Percentiles rank a stretch among this genome's conserved stretches.
Conservation (phyloP, 78 protist species). For the Protostelium mycophagum region DNA sequence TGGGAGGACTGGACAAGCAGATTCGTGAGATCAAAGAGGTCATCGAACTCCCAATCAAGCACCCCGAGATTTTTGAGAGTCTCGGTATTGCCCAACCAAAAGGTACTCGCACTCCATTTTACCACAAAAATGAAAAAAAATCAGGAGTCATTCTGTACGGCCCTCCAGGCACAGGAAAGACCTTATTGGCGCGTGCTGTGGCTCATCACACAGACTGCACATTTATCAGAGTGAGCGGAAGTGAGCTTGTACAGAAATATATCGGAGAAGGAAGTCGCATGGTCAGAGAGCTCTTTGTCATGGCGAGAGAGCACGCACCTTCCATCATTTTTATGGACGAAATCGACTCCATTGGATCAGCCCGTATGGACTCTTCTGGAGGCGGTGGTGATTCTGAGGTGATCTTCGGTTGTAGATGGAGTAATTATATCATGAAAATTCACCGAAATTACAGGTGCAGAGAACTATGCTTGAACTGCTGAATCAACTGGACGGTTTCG, state of each 20-base stretch:
- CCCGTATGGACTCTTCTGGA: constrained; percentile 60
- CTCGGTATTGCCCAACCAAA: constrained; percentile 98
- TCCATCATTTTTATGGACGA: constrained; percentile 99
- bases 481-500: constrained; percentile 99
- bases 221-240: constrained; percentile 98
- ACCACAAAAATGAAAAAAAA: background rate
- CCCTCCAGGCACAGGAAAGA: constrained; percentile 99
- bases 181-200: constrained; percentile 99
- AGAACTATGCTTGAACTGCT: constrained; percentile 99
- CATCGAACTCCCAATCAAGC: constrained; percentile 99
- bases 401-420: constrained; percentile 14
- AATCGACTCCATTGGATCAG: constrained; percentile 94
- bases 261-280: constrained; percentile 99
- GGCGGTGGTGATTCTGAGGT: constrained; percentile 87
- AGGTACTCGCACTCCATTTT: constrained; percentile 55
- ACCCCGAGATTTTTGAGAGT: constrained; percentile 98
- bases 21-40: constrained; percentile 97
- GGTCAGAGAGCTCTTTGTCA: constrained; percentile 99
- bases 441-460: constrained; percentile 73
- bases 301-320: constrained; percentile 99
- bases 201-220: constrained; percentile 99
- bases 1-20: constrained; percentile 99
- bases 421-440: background rate
- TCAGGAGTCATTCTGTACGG: constrained; percentile 82
- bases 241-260: constrained; percentile 99